Conservation (phyloP, 345 rosid genomes). For the Ceriops decandra region DNA sequence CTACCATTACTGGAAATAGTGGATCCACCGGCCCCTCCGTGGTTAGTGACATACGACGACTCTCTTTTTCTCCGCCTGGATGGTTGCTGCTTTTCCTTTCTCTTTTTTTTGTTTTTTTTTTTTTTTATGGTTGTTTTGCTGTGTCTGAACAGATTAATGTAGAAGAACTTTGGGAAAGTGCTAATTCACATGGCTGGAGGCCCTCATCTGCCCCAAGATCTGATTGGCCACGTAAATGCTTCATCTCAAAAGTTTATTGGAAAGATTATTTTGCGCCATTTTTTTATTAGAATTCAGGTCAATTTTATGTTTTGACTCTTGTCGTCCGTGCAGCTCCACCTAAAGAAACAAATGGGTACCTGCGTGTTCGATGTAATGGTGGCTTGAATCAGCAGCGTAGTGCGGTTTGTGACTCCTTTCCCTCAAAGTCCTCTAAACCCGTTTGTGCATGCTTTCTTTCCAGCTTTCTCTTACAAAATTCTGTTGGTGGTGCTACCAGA, state of each 20-base stretch:
- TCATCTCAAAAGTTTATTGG: slow-evolving; percentile 13
- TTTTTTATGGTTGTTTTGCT: background rate
- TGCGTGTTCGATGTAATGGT: slow-evolving; percentile 97
- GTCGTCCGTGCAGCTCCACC: slow-evolving; percentile 68
- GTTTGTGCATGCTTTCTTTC: background rate
- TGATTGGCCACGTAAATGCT: slow-evolving; percentile 77
- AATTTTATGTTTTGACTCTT: background rate
- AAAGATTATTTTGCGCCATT: background rate
- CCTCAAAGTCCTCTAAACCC: background rate
- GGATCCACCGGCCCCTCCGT: slow-evolving; percentile 45
- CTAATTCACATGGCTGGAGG: slow-evolving; percentile 81
- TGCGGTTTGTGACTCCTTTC: slow-evolving; percentile 56
- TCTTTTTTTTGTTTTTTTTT: background rate
- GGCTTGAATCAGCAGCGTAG: slow-evolving; percentile 97
- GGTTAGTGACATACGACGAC: slow-evolving; percentile 32
- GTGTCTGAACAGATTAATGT: slow-evolving; percentile 52
- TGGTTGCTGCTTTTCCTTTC: background rate
- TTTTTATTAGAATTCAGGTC: background rate
- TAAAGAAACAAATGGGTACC: slow-evolving; percentile 72
- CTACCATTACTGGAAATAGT: slow-evolving; percentile 37
- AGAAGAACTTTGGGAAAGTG: slow-evolving; percentile 87
- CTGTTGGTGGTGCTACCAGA: background rate
- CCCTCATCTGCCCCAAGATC: slow-evolving; percentile 98
- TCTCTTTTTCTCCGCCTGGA: no score
- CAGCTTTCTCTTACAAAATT: background rate